Evolutionary conservation across 2,329 filamentous ascomycete genomes (phyloP).

Genomic region (Paraphoma chrysanthemicola): DNA sequence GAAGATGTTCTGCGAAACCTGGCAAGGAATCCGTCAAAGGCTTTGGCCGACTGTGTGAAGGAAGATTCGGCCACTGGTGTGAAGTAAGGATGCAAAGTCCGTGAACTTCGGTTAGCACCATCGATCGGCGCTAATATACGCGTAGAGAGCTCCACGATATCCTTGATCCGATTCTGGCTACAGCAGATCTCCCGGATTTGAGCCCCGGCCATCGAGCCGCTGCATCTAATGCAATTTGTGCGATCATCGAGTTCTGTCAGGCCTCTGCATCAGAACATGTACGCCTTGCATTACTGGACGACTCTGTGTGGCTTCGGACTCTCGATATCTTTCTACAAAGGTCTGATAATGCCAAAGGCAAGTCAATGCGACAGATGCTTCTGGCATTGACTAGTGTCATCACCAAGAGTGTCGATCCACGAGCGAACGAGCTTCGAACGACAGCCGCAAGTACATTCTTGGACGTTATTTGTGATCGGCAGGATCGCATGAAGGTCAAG

Average conservation of each 20-base stretch:
- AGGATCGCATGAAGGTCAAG: conserved; percentile 70
- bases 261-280: conserved; percentile 36
- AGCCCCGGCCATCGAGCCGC: conserved; percentile 52
- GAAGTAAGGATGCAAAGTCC: conserved; percentile 48
- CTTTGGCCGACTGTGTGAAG: conserved; percentile 33
- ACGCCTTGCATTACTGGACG: conserved; percentile 40
- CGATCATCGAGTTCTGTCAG: conserved; percentile 51
- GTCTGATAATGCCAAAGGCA: conserved; percentile 53
- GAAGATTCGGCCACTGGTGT: conserved; percentile 34
- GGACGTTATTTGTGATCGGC: conserved; percentile 66
- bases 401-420: conserved; percentile 29
- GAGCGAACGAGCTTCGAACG: conserved; percentile 32
- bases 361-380: conserved; percentile 56
- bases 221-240: conserved; percentile 56
- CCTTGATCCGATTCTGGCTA: conserved; percentile 39
- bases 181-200: conserved; percentile 40
- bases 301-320: conserved; percentile 47
- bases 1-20: conserved; percentile 37
- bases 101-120: conserved; percentile 31
- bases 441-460: conserved; percentile 54
- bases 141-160: conserved; percentile 39
- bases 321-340: conserved; percentile 53
- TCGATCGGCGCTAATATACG: conserved; percentile 22
- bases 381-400: conserved; percentile 48
- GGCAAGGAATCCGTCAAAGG: conserved; percentile 31